Conservation (phyloP, 2,329 filamentous ascomycete genomes). For the Aspergillus tamarii region DNA sequence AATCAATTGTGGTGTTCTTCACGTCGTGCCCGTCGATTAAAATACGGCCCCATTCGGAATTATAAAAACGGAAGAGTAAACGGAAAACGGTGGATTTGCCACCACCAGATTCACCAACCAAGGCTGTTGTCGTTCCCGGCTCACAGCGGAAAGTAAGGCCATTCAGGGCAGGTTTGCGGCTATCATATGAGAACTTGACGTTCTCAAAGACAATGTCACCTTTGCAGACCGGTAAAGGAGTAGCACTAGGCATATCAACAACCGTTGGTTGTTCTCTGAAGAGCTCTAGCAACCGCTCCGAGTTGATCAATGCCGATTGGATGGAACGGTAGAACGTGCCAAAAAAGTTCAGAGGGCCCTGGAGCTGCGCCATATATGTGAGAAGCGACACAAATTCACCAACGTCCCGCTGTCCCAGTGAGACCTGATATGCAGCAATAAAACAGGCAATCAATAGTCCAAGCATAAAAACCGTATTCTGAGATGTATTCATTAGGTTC, state of each 20-base stretch:
- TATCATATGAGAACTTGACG: constrained; percentile 89
- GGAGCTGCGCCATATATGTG: constrained; percentile 78
- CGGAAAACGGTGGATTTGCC: constrained; percentile 97
- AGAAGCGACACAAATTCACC: constrained; percentile 74
- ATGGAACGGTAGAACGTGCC: constrained; percentile 96
- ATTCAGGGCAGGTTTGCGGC: constrained; percentile 79
- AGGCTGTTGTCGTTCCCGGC: constrained; percentile 90
- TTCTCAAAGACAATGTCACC: constrained; percentile 86
- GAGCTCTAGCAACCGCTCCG: constrained; percentile 89
- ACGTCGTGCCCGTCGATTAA: constrained; percentile 84
- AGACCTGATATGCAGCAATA: constrained; percentile 77
- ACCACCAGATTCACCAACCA: constrained; percentile 94
- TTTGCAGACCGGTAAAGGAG: constrained; percentile 66
- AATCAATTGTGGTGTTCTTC: constrained; percentile 86
- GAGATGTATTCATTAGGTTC: constrained; percentile 78
- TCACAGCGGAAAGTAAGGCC: constrained; percentile 82
- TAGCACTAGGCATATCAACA: constrained; percentile 71
- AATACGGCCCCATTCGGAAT: constrained; percentile 77
- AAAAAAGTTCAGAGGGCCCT: constrained; percentile 82
- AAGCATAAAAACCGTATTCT: constrained; percentile 78
- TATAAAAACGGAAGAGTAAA: constrained; percentile 95
- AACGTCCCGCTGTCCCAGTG: constrained; percentile 64
- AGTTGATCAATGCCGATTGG: constrained; percentile 96
- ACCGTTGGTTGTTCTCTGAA: constrained; percentile 97
- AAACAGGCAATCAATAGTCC: constrained; percentile 73